These are phyloP conservation scores for Calamus simplicifolius DNA, from an alignment of 176 grass and related monocot species.

Conservation along the genomic window DNA sequence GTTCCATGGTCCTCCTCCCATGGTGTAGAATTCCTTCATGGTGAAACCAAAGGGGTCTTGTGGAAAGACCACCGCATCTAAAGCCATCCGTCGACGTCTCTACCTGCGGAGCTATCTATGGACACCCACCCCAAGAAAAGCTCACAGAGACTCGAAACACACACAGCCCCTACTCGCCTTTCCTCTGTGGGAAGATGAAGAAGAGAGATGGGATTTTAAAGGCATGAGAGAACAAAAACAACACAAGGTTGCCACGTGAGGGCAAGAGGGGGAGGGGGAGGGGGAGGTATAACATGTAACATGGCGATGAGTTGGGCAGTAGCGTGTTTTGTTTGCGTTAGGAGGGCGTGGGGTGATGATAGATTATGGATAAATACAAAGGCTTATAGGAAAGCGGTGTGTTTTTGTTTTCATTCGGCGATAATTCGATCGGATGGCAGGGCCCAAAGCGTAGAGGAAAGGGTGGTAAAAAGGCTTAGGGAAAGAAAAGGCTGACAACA, in stretches of 20 bases:
- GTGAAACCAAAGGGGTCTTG: conserved; percentile 30
- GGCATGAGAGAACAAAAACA: too few species aligned
- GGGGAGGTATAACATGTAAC: conserved; percentile 21
- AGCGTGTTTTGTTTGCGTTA: neutral
- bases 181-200: neutral
- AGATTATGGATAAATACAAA: too few species aligned
- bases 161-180: too few species aligned
- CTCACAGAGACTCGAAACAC: conserved; percentile 1
- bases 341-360: too few species aligned
- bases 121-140: conserved; percentile 3
- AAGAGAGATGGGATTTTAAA: neutral
- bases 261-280: conserved; percentile 18
- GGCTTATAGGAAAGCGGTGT: conserved; percentile 11
- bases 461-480: too few species aligned
- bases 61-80: conserved; percentile 68
- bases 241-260: neutral
- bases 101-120: conserved; percentile 10
- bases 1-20: conserved; percentile 24
- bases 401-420: conserved; percentile 36
- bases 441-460: neutral
- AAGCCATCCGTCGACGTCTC: conserved; percentile 46
- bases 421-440: conserved; percentile 42
- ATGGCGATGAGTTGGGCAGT: conserved; percentile 22
- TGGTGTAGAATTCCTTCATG: conserved; percentile 20
- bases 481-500: too few species aligned